phyloP scores from a whole-genome alignment of 2,329 filamentous ascomycete genomes.

The Pseudovirgaria hyperparasitica region DNA sequence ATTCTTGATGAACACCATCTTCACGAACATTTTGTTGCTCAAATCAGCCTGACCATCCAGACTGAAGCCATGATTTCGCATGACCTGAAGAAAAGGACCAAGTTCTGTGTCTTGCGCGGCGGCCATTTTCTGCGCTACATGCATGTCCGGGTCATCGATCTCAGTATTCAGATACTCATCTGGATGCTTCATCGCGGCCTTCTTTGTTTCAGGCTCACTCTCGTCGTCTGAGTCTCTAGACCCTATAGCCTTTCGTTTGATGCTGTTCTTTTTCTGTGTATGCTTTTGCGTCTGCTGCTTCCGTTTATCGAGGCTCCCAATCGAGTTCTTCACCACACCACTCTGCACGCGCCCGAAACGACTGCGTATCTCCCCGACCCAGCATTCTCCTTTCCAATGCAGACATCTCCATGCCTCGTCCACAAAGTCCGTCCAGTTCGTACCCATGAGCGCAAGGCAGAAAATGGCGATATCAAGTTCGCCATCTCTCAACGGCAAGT shows the following conservation, averaged over 20 bases:
- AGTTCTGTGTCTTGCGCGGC: constrained; percentile 63
- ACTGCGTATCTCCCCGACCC: constrained; percentile 94
- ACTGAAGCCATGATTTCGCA: constrained; percentile 72
- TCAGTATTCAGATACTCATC: constrained; percentile 49
- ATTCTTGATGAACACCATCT: constrained; percentile 89
- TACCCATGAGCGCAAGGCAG: constrained; percentile 95
- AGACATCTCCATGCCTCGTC: constrained; percentile 91
- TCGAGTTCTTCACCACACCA: constrained; percentile 36
- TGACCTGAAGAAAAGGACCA: constrained; percentile 70
- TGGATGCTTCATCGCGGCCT: constrained; percentile 35
- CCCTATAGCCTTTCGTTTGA: constrained; percentile 29
- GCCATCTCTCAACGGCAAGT: constrained; percentile 62
- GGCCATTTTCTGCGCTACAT: constrained; percentile 14
- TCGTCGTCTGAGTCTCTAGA: constrained; percentile 31
- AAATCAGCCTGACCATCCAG: constrained; percentile 62
- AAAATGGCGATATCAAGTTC: constrained; percentile 82
- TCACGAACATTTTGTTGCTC: constrained; percentile 95
- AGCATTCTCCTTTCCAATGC: constrained; percentile 88
- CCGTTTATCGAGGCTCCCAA: constrained; percentile 48
- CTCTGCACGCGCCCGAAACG: constrained; percentile 57
- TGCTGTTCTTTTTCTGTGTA: constrained; percentile 39
- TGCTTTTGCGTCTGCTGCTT: constrained; percentile 23
- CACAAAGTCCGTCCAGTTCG: constrained; percentile 93
- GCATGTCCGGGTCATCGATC: constrained; percentile 52
- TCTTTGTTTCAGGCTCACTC: constrained; percentile 36